phyloP scores from a whole-genome alignment of 2,329 filamentous ascomycete genomes.

The Ambrosiella beaveri region DNA sequence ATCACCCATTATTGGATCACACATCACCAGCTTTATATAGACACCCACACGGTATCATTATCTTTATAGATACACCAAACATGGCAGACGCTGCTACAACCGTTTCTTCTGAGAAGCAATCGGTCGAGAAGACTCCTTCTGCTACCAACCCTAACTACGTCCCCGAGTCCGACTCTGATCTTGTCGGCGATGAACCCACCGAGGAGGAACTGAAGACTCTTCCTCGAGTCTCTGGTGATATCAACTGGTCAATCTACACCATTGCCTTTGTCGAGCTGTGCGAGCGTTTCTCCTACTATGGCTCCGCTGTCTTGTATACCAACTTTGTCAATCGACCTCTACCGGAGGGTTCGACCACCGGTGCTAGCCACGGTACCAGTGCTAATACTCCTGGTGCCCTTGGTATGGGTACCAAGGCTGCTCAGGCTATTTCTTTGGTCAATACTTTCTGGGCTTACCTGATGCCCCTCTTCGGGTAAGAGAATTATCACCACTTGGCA shows the following conservation, averaged over 20 bases:
- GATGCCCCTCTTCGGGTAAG: constrained; percentile 38
- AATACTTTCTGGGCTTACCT: constrained; percentile 47
- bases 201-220: constrained; percentile 44
- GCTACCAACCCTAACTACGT: constrained; percentile 14
- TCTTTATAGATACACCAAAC: background rate
- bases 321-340: constrained; percentile 44
- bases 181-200: constrained; percentile 31
- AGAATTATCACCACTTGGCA: constrained; percentile 1
- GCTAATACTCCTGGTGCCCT: constrained; percentile 32
- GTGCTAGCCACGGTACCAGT: constrained; percentile 23
- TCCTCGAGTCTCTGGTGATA: constrained; percentile 44
- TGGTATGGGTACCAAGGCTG: constrained; percentile 39
- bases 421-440: constrained; percentile 30
- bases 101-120: background rate
- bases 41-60: background rate
- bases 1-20: background rate
- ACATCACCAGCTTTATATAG: background rate
- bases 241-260: constrained; percentile 49
- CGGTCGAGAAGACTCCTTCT: background rate
- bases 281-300: constrained; percentile 66
- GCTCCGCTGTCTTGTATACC: constrained; percentile 49
- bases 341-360: constrained; percentile 35
- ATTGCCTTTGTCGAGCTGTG: constrained; percentile 58
- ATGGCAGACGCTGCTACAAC: constrained; percentile 4
- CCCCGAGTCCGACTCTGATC: constrained; percentile 17